phyloP scores from a whole-genome alignment of 108 stramenopile genomes.

The Cyclotella sp. region DNA sequence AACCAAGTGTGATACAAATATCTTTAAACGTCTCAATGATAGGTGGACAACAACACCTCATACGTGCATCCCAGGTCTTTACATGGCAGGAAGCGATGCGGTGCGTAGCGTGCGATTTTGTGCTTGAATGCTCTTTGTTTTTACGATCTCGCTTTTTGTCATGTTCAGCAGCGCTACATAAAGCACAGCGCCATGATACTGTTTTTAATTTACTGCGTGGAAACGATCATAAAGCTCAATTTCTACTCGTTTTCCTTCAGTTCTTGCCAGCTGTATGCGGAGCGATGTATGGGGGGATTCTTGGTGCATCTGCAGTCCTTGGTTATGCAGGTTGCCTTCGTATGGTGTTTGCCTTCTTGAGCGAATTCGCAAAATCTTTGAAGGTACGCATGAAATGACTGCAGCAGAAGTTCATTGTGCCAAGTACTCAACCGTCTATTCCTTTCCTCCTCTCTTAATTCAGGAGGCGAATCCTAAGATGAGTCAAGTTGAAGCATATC shows the following conservation, averaged over 20 bases:
- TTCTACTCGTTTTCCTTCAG: too few species aligned
- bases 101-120: not conserved
- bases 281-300: slow-evolving; percentile 63
- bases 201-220: too few species aligned
- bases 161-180: too few species aligned
- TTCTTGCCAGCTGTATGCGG: slow-evolving; percentile 64
- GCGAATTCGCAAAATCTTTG: slow-evolving; percentile 19
- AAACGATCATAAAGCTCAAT: too few species aligned
- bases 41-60: slow-evolving; percentile 64
- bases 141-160: not conserved
- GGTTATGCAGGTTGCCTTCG: slow-evolving; percentile 11
- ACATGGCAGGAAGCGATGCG: slow-evolving; percentile 58
- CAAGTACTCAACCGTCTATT: not conserved
- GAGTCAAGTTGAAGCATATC: slow-evolving; percentile 19
- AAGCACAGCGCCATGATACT: too few species aligned
- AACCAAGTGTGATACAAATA: slow-evolving; percentile 54
- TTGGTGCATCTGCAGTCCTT: slow-evolving; percentile 39
- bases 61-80: slow-evolving; percentile 53
- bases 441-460: not conserved
- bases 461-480: slow-evolving; percentile 31
- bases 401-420: not conserved
- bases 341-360: slow-evolving; percentile 28
- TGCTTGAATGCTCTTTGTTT: not conserved
- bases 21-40: slow-evolving; percentile 56
- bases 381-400: not conserved